A percentile compares a stretch with the other conserved stretches of the same genome.
Evolutionary conservation across 176 grass and related monocot genomes (phyloP).

Genomic region (Panicum miliaceum): DNA sequence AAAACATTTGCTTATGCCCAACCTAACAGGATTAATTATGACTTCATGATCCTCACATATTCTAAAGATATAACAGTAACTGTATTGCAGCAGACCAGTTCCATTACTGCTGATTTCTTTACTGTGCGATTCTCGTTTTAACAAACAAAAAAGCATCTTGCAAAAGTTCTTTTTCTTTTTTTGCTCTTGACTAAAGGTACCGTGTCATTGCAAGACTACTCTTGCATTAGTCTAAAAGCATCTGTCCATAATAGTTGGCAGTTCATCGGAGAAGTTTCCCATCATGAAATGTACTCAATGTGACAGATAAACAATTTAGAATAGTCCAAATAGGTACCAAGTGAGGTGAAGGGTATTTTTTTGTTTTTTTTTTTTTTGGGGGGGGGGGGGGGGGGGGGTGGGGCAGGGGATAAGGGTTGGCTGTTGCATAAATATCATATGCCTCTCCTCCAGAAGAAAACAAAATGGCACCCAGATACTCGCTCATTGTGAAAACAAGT

Average conservation of each 20-base stretch:
- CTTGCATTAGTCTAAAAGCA: not conserved
- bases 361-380: no score
- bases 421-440: no score
- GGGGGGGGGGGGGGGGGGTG: no score
- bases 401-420: no score
- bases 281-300: not conserved
- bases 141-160: not conserved
- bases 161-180: not conserved
- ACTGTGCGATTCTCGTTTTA: not conserved
- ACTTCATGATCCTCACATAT: not conserved
- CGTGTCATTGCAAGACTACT: not conserved
- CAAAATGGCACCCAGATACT: not conserved
- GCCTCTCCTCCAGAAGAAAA: not conserved
- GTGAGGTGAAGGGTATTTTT: no score
- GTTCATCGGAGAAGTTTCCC: constrained; percentile 8
- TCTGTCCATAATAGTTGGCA: not conserved
- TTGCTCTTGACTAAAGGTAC: not conserved
- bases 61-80: not conserved
- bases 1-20: not conserved
- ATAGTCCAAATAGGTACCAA: no score
- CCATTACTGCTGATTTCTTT: not conserved
- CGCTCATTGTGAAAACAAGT: not conserved
- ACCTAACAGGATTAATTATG: not conserved
- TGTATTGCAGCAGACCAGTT: not conserved
- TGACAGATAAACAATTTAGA: no score